Conservation (phyloP, 345 rosid genomes). For the Syzygium aqueum region DNA sequence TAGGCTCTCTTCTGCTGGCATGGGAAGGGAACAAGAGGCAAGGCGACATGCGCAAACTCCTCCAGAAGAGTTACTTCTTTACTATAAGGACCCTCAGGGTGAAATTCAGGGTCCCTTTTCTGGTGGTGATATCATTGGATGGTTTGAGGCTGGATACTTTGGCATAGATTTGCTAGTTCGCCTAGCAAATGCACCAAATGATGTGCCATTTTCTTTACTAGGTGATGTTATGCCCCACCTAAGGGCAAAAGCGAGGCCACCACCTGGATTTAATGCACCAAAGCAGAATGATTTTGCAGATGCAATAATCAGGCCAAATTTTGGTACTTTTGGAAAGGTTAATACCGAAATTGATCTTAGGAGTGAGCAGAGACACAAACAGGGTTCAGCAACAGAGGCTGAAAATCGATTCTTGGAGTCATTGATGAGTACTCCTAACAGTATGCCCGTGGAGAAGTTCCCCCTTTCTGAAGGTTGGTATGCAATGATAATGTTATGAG, state of each 20-base stretch:
- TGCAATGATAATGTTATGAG: background rate
- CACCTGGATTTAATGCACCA: conserved; percentile 81
- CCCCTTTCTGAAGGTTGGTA: conserved; percentile 44
- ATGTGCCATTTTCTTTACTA: conserved; percentile 61
- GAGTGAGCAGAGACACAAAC: conserved; percentile 46
- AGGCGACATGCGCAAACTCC: conserved; percentile 45
- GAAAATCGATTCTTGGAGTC: conserved; percentile 93
- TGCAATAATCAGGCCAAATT: conserved; percentile 33
- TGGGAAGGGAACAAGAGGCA: conserved; percentile 70
- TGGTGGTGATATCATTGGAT: conserved; percentile 87
- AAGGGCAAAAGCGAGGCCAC: conserved; percentile 92
- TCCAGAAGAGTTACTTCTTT: conserved; percentile 69
- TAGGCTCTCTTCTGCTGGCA: conserved; percentile 50
- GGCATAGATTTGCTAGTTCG: conserved; percentile 87
- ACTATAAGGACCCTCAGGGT: conserved; percentile 95
- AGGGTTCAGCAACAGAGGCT: conserved; percentile 59
- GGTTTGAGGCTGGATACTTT: conserved; percentile 97
- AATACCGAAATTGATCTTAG: conserved; percentile 43
- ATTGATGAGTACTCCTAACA: conserved; percentile 59
- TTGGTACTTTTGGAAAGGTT: conserved; percentile 34
- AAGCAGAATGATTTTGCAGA: conserved; percentile 58
- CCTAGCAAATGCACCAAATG: conserved; percentile 56
- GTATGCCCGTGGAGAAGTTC: conserved; percentile 16
- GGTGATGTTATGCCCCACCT: conserved; percentile 99
- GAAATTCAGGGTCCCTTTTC: conserved; percentile 85